A percentile compares a stretch with the other conserved stretches of the same genome.
Conservation (phyloP, 345 rosid genomes). For the Litchi chinensis region DNA sequence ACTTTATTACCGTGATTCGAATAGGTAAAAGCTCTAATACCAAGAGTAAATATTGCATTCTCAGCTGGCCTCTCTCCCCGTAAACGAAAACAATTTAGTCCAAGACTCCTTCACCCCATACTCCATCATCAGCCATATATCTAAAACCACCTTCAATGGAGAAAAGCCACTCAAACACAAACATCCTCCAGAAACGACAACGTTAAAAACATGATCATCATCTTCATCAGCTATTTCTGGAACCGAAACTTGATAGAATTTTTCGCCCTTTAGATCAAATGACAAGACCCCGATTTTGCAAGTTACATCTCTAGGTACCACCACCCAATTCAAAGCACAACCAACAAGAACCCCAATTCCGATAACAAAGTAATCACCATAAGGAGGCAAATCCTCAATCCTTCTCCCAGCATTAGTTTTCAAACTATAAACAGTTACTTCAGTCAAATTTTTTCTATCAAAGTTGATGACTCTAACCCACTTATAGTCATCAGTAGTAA, state of each 20-base stretch:
- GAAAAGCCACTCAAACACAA: background rate
- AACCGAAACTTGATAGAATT: background rate
- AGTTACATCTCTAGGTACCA: no score
- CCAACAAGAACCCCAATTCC: background rate
- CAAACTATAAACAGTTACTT: background rate
- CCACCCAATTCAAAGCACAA: no score
- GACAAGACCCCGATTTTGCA: background rate
- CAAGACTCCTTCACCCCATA: background rate
- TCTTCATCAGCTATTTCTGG: background rate
- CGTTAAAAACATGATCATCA: no score
- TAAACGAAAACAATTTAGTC: background rate
- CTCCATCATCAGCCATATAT: background rate
- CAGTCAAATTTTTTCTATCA: background rate
- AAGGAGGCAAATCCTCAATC: background rate
- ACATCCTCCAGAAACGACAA: no score
- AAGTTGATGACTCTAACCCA: background rate
- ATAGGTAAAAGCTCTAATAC: background rate
- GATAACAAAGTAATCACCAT: background rate
- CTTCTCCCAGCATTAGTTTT: background rate
- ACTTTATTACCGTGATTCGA: background rate
- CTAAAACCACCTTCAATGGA: background rate
- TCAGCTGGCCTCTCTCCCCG: background rate
- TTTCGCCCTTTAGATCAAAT: background rate
- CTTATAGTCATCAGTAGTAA: background rate
- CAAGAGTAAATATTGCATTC: no score